These are phyloP conservation scores for Simplicillium aogashimaense DNA, from an alignment of 2,329 filamentous ascomycete species.

Conservation along the genomic window DNA sequence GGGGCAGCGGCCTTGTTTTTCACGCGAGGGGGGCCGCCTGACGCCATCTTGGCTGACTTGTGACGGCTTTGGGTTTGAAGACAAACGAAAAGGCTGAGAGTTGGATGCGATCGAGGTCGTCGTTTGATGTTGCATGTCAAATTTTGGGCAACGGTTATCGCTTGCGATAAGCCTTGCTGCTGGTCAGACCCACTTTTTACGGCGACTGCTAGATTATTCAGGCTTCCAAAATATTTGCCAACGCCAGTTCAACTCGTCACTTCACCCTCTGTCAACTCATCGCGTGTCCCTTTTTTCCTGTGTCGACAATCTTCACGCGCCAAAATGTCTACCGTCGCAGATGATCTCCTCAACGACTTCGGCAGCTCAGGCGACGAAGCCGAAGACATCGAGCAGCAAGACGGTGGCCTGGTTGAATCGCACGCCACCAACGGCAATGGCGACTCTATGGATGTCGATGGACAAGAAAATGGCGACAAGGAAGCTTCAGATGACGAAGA, in stretches of 20 bases:
- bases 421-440: constrained; percentile 27
- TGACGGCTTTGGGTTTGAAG: constrained; percentile 2
- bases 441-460: constrained; percentile 48
- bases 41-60: constrained; percentile 77
- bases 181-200: constrained; percentile 1
- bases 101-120: not conserved
- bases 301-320: constrained; percentile 1
- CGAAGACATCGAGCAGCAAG: constrained; percentile 48
- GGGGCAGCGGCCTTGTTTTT: constrained; percentile 97
- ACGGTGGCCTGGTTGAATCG: constrained; percentile 21
- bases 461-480: constrained; percentile 25
- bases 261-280: not conserved
- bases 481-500: constrained; percentile 52
- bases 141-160: not conserved
- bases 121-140: not conserved
- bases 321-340: constrained; percentile 79
- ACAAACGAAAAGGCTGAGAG: not conserved
- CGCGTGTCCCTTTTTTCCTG: not conserved
- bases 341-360: constrained; percentile 77
- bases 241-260: not conserved
- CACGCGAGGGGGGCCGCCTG: constrained; percentile 86
- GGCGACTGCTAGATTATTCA: constrained; percentile 1
- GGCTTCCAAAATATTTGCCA: constrained; percentile 5
- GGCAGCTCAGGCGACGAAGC: constrained; percentile 61
- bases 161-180: not conserved